Percentiles rank a stretch among this genome's conserved stretches.
phyloP scores from a whole-genome alignment of 768 basidiomycete genomes.

The Omphalotus guepiniiformis region DNA sequence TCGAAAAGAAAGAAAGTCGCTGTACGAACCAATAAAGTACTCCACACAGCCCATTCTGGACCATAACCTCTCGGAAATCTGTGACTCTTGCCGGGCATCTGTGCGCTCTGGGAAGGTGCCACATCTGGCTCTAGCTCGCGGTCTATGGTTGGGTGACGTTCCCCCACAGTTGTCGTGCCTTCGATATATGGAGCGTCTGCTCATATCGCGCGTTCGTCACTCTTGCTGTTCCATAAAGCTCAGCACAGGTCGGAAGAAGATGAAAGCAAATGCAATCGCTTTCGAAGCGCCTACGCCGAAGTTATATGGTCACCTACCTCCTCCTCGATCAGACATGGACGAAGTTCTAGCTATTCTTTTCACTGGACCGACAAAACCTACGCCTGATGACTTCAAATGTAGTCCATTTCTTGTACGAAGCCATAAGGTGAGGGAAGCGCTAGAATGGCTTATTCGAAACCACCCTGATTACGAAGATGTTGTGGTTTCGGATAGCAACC shows the following conservation, averaged over 20 bases:
- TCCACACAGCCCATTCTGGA: too few relatives aligned
- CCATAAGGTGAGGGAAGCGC: constrained; percentile 18
- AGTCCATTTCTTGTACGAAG: background rate
- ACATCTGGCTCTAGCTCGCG: too few relatives aligned
- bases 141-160: too few relatives aligned
- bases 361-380: constrained; percentile 12
- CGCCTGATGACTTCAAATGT: constrained; percentile 9
- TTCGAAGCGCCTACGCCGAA: constrained; percentile 15
- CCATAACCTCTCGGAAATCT: too few relatives aligned
- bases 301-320: constrained; percentile 15
- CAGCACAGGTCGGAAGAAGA: constrained; percentile 9
- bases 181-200: too few relatives aligned
- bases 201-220: too few relatives aligned
- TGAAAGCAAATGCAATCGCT: constrained; percentile 17
- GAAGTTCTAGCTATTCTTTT: constrained; percentile 17
- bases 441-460: constrained; percentile 34
- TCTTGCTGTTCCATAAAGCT: too few relatives aligned
- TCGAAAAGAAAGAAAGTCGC: too few relatives aligned
- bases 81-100: too few relatives aligned
- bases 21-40: too few relatives aligned
- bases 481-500: constrained; percentile 22
- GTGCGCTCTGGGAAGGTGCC: too few relatives aligned
- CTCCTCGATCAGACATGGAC: constrained; percentile 12
- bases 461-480: constrained; percentile 30
- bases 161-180: too few relatives aligned